Conservation (phyloP, 768 basidiomycete species). For the Boletus insuetus region DNA sequence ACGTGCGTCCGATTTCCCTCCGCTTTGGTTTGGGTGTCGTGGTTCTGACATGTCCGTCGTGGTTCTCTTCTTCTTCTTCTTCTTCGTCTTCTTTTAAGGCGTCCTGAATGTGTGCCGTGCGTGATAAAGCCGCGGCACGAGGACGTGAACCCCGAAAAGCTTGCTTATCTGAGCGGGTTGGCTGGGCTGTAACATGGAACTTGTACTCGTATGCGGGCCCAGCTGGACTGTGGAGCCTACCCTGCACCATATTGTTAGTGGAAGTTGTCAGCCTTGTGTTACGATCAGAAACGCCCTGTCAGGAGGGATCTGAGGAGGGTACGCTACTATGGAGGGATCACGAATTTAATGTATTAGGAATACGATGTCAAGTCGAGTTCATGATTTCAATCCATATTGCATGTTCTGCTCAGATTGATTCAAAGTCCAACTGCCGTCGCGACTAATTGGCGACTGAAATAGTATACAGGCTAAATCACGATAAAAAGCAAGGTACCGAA, state of each 20-base stretch:
- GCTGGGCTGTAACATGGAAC: background rate
- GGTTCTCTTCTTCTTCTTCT: background rate
- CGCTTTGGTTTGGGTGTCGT: background rate
- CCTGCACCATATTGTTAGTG: background rate
- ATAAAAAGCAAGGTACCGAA: conserved; percentile 4
- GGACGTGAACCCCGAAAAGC: conserved; percentile 6
- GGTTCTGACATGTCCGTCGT: background rate
- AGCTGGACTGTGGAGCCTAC: background rate
- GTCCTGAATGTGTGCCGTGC: conserved; percentile 12
- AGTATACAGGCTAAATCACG: conserved; percentile 20
- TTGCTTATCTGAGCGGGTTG: conserved; percentile 10
- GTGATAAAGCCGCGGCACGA: conserved; percentile 7
- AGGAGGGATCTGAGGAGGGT: background rate
- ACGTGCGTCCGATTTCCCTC: conserved; percentile 13
- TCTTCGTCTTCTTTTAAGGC: conserved; percentile 1
- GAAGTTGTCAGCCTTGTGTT: background rate
- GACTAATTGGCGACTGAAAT: conserved; percentile 7
- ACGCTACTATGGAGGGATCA: background rate
- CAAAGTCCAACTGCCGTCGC: conserved; percentile 5
- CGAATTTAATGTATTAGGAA: background rate
- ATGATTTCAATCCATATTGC: background rate
- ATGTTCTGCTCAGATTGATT: background rate
- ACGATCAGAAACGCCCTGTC: background rate
- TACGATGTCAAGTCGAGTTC: background rate
- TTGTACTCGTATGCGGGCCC: background rate